Evolutionary conservation across 108 stramenopile species (phyloP).

Genomic region (Pseudonitzschia pungens): DNA sequence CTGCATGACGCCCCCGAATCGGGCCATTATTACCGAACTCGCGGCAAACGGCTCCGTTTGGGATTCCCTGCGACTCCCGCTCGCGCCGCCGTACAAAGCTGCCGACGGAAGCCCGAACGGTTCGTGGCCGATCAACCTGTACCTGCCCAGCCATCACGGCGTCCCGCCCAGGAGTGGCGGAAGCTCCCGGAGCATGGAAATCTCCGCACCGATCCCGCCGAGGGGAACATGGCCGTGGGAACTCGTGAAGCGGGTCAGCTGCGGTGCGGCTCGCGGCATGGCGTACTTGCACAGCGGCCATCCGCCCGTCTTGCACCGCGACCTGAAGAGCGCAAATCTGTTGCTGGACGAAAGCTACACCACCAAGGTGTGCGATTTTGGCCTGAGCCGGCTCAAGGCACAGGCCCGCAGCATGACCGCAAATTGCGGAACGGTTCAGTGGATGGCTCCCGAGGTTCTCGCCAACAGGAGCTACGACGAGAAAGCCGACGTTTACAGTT

Average conservation of each 20-base stretch:
- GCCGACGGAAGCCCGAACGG: slow-evolving; percentile 60
- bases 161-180: slow-evolving; percentile 38
- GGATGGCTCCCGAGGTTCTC: slow-evolving; percentile 94
- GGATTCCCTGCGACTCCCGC: slow-evolving; percentile 79
- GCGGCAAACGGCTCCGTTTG: slow-evolving; percentile 83
- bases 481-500: slow-evolving; percentile 84
- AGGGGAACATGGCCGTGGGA: slow-evolving; percentile 74
- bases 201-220: slow-evolving; percentile 61
- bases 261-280: slow-evolving; percentile 91
- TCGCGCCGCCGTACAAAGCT: slow-evolving; percentile 57
- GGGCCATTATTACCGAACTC: slow-evolving; percentile 88
- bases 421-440: slow-evolving; percentile 93
- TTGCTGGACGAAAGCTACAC: slow-evolving; percentile 85
- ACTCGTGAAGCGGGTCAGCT: slow-evolving; percentile 70
- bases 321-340: slow-evolving; percentile 91
- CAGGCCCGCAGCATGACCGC: slow-evolving; percentile 87
- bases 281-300: slow-evolving; percentile 88
- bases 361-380: slow-evolving; percentile 95
- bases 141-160: slow-evolving; percentile 43
- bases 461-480: slow-evolving; percentile 77
- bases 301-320: slow-evolving; percentile 92
- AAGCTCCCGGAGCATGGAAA: not conserved
- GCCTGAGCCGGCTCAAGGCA: slow-evolving; percentile 85
- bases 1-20: slow-evolving; percentile 84
- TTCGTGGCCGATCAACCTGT: slow-evolving; percentile 64